Evolutionary conservation across 2,329 filamentous ascomycete genomes (phyloP), one percentile per base, ranked within the genome.

Genomic region (Paraconiothyrium sp.): DNA sequence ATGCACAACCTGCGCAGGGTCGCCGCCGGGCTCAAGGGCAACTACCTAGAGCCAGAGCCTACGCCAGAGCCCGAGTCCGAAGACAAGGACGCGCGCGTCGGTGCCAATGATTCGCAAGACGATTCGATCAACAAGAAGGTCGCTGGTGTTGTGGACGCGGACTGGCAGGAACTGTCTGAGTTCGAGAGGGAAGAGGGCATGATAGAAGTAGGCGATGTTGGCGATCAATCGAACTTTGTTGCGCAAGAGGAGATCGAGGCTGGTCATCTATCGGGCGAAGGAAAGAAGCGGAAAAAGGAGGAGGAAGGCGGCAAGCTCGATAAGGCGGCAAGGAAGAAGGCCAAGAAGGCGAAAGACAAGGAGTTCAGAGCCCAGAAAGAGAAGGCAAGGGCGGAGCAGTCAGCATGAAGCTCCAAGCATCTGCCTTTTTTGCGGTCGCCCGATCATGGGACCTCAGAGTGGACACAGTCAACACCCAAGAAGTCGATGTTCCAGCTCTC

Each of bases 1-100:
- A 77, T 88, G 56, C 83, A 85, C 70, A 84, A 86, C 67, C 72
- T 88, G 49, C 78, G 81, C 41, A 80, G 85, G 51, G 82, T 88
- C 9, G 83, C 84, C 64, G 81, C 82, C 6, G 85, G 85, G 0
- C 66, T 88, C 61, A 72, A 78, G 22, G 85, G 85, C 24, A 84
- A 87, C 73, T 80, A 78, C 63, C 70, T 86, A 30, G 82, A 77
- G 65, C 77, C 77, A 0, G 81, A 83, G 58, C 72, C 80, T 9
- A 76, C 71, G 35, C 71, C 81, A 10, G 82, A 84, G 62, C 63
- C 76, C 7, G 74, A 76, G 41, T 77, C 56, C 48, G 54, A 59
- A 20, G 52, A 62, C 13, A 66, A 67, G 6, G 32, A 11, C 4
- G 50, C 50, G 35, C 22, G 20, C 11, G 24, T 43, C 30, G 30